These are phyloP conservation scores for Colletotrichum lentis DNA, from an alignment of 2,329 filamentous ascomycete genomes.

Conservation along the genomic window DNA sequence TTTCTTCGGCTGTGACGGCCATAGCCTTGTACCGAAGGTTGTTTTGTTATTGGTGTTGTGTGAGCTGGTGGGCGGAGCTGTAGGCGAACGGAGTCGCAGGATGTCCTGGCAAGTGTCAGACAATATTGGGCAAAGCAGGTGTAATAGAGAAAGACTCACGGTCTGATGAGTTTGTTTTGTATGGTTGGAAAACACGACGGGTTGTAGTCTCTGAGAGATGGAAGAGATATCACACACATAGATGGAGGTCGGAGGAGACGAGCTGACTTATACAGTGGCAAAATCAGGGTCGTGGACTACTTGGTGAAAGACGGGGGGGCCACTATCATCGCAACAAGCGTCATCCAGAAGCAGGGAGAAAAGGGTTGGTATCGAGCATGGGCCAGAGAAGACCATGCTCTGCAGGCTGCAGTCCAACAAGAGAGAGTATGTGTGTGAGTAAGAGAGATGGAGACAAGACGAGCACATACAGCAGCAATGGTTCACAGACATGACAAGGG, in stretches of 20 bases:
- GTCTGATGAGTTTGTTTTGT: too few relatives aligned
- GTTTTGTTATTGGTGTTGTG: too few relatives aligned
- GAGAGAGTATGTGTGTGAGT: not conserved
- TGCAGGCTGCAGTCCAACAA: slow-evolving; percentile 15
- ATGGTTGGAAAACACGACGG: too few relatives aligned
- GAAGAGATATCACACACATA: not conserved
- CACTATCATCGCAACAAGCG: not conserved
- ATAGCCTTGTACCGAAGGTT: not conserved
- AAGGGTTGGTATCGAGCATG: slow-evolving; percentile 14
- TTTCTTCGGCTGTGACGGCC: not conserved
- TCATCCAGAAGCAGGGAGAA: slow-evolving; percentile 11
- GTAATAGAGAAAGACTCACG: not conserved
- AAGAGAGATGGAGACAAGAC: not conserved
- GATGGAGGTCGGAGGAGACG: not conserved
- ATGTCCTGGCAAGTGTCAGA: not conserved
- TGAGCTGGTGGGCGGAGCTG: not conserved
- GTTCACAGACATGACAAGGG: slow-evolving; percentile 14
- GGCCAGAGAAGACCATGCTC: not conserved
- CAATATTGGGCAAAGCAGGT: not conserved
- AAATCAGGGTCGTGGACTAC: not conserved
- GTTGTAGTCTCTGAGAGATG: too few relatives aligned
- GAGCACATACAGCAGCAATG: slow-evolving; percentile 14
- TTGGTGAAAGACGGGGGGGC: not conserved
- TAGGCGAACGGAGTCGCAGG: not conserved
- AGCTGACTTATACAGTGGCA: slow-evolving; percentile 5